Conservation (phyloP, 306 rosid genomes). For the Sophora flavescens region DNA sequence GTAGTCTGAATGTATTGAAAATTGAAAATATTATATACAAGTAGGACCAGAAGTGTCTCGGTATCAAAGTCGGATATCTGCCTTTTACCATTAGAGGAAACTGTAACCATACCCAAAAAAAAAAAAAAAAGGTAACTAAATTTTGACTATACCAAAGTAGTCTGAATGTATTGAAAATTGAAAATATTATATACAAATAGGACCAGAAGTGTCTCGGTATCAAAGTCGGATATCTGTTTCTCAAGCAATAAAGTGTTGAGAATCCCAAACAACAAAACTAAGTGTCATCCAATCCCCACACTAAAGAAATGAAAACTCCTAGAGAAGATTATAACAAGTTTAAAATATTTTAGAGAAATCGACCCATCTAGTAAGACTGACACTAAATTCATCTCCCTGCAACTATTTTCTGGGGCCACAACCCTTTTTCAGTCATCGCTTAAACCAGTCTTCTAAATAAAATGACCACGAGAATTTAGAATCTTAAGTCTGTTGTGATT, state of each 20-base stretch:
- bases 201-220: no score
- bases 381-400: background rate
- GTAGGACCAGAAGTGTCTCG: no score
- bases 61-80: no score
- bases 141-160: no score
- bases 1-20: no score
- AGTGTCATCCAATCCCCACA: background rate
- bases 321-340: background rate
- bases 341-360: background rate
- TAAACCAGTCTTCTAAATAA: conserved; percentile 15
- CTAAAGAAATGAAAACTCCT: background rate
- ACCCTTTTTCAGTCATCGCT: conserved; percentile 18
- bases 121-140: no score
- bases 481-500: conserved; percentile 1
- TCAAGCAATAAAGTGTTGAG: background rate
- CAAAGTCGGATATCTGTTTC: background rate
- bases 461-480: conserved; percentile 10
- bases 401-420: conserved; percentile 1
- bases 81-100: no score
- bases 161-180: no score
- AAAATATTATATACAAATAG: no score
- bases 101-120: no score
- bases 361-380: background rate
- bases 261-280: background rate
- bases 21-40: no score